Evolutionary conservation across 1,139 yeast species (phyloP).

Genomic region (Saccharomycopsis hybrid): DNA sequence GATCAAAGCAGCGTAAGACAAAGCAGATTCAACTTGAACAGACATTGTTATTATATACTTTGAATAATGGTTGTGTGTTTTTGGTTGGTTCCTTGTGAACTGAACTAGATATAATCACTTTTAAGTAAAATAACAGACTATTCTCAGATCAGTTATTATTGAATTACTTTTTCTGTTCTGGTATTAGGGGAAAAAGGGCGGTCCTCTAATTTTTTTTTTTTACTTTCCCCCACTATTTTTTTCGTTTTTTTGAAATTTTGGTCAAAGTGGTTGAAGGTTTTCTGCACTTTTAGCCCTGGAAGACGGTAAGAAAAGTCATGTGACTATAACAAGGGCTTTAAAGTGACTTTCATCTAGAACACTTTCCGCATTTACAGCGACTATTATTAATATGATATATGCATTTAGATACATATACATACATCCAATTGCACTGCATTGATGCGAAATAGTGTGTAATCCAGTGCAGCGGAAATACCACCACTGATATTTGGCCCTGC

Average conservation of each 20-base stretch:
- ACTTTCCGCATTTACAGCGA: too few species aligned
- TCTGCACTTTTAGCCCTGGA: too few species aligned
- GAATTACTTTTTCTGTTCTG: too few species aligned
- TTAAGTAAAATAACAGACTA: slow-evolving; percentile 28
- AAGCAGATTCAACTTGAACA: slow-evolving; percentile 41
- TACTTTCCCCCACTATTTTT: neutral
- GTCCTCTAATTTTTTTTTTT: slow-evolving; percentile 4
- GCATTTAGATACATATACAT: neutral
- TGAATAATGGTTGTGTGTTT: slow-evolving; percentile 12
- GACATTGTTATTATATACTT: slow-evolving; percentile 40
- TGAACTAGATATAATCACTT: slow-evolving; percentile 30
- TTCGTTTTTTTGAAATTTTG: neutral
- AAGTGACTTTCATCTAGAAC: too few species aligned
- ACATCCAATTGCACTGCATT: too few species aligned
- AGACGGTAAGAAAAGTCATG: too few species aligned
- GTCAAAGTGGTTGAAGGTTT: too few species aligned
- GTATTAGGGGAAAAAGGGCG: too few species aligned
- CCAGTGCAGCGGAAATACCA: too few species aligned
- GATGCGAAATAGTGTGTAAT: too few species aligned
- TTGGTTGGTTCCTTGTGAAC: slow-evolving; percentile 4
- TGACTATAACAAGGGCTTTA: too few species aligned
- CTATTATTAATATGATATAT: neutral
- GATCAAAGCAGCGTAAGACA: slow-evolving; percentile 82
- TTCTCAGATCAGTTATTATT: slow-evolving; percentile 26
- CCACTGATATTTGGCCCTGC: too few species aligned